phyloP scores from a whole-genome alignment of 225 moss, liverwort and hornwort species.

The Sphagnum contortum region DNA sequence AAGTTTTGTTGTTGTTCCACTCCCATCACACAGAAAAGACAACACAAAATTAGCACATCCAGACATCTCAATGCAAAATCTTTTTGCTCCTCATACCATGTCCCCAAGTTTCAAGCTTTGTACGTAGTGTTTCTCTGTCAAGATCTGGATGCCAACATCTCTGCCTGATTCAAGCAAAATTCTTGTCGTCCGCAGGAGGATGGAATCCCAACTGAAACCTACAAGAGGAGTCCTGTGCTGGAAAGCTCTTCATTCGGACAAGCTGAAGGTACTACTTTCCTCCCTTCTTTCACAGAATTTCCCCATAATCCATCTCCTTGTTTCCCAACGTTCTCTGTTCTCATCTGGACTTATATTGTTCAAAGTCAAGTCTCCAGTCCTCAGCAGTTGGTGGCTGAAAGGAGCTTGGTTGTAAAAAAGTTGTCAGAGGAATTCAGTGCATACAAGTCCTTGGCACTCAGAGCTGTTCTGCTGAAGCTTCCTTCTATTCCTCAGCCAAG shows the following conservation, averaged over 20 bases:
- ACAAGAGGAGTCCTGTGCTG: constrained; percentile 27
- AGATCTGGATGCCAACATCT: background rate
- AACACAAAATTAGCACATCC: too few relatives aligned
- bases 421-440: too few relatives aligned
- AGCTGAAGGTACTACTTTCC: background rate
- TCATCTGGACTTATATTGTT: constrained; percentile 9
- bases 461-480: too few relatives aligned
- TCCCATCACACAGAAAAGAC: too few relatives aligned
- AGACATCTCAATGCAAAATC: too few relatives aligned
- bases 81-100: too few relatives aligned
- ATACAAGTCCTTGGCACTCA: too few relatives aligned
- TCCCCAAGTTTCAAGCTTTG: too few relatives aligned
- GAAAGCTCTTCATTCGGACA: constrained; percentile 6
- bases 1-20: constrained; percentile 14
- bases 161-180: constrained; percentile 11
- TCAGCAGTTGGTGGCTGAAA: too few relatives aligned
- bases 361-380: constrained; percentile 15
- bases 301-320: too few relatives aligned
- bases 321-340: background rate
- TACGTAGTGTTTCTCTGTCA: background rate
- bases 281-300: background rate
- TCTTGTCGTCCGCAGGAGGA: constrained; percentile 15
- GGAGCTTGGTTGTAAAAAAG: too few relatives aligned
- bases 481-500: too few relatives aligned
- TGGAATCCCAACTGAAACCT: constrained; percentile 25